Evolutionary conservation across 192 early-diverging fungal genomes (phyloP), one percentile per base, ranked within the genome.

Genomic region (Glomus cerebriforme): DNA sequence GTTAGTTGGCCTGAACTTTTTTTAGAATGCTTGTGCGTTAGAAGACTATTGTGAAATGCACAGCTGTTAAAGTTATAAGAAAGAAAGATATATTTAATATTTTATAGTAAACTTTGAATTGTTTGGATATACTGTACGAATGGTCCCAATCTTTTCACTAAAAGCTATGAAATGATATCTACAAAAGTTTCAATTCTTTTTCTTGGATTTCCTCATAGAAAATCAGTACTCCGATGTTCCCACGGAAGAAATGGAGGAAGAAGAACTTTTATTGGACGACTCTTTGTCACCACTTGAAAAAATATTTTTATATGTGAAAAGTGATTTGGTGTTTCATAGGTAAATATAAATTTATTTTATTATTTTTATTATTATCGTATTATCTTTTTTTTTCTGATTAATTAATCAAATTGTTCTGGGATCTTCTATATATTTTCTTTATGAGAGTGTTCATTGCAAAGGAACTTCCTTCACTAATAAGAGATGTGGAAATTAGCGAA

Each of bases 381-480:
- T 19, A 45, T 22, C 8, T 43, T 26, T 24, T 43, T 35, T 7
- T 59, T 45, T 54, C 34, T 62, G 15, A 79, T 35, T 31, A 43
- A 60, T 73, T 26, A 54, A 49, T 31, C 49, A 22, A 35, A 43
- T 26, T 15, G 31, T 27, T 29, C 19, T 68, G 4, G 22, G 19
- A 73, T 60, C 29, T 72, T 35, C 3, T 69, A 26, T 71, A 32
- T 69, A n/a, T 73, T 58, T 68, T 73, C 31, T 75, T 75, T n/a
- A 77, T 69, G 78, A 86, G 86, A 81, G 64, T 84, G 43, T 79
- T 81, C 19, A 83, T 82, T 49, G 80, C 86, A 26, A 83, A 78
- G 59, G 86, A 87, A 79, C 37, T 87, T 35, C 72, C 86, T 29
- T 73, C 59, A 27, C 58, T 66, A n/a, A 31, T 87, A 26, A 63